Conservation (phyloP, 441 rosid species). For the Jatropha multifida region DNA sequence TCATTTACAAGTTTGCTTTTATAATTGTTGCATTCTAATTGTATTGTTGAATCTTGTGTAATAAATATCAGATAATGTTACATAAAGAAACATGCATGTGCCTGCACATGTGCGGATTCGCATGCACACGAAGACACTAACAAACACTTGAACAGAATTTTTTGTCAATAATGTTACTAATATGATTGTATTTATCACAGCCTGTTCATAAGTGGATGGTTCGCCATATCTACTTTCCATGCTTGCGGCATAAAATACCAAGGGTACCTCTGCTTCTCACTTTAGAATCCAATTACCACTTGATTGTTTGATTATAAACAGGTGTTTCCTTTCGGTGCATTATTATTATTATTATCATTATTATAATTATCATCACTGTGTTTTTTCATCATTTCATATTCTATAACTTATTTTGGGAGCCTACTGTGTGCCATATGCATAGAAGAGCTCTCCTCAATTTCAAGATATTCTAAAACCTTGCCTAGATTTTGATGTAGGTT, state of each 20-base stretch:
- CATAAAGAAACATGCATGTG: not conserved
- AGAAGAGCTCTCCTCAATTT: not conserved
- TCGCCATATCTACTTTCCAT: constrained; percentile 94
- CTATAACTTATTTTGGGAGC: not conserved
- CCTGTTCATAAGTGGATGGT: constrained; percentile 99
- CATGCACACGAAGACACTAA: not conserved
- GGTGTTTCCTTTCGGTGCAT: not conserved
- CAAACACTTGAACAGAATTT: not conserved
- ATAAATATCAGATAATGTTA: not conserved
- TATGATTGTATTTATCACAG: constrained; percentile 43
- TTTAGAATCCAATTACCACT: not conserved
- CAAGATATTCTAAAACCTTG: not conserved
- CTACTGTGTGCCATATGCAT: not conserved
- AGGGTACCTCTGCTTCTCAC: constrained; percentile 51
- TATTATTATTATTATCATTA: no score
- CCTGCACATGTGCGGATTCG: not conserved
- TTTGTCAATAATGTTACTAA: constrained; percentile 24
- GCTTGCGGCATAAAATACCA: constrained; percentile 70
- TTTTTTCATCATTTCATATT: not conserved
- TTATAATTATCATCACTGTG: not conserved
- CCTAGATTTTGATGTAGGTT: not conserved
- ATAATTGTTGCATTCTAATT: not conserved
- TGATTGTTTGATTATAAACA: not conserved
- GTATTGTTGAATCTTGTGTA: not conserved
- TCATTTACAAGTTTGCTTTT: not conserved